These are phyloP conservation scores for Eucalyptus erythrocorys DNA, from an alignment of 345 rosid species.

Conservation along the genomic window DNA sequence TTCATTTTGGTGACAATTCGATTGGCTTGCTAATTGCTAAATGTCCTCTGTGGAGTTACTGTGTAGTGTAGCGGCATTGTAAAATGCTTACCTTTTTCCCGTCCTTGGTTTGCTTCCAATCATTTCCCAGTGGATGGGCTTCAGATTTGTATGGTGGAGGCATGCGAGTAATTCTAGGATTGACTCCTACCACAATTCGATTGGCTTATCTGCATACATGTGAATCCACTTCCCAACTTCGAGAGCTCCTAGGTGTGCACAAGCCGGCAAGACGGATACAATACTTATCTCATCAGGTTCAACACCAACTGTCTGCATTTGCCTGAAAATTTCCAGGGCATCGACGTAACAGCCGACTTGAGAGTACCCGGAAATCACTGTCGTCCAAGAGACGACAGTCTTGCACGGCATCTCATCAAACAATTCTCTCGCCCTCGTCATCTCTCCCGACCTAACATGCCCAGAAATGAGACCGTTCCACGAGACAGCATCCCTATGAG, in stretches of 20 bases:
- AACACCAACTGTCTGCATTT: constrained; percentile 19
- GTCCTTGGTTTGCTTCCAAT: neutral
- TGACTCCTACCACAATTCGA: too few relatives aligned
- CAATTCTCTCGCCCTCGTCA: constrained; percentile 30
- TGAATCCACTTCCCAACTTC: constrained; percentile 53
- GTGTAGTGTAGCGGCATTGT: neutral
- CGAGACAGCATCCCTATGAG: constrained; percentile 37
- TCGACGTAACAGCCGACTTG: constrained; percentile 20
- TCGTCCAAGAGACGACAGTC: constrained; percentile 56
- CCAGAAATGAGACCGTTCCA: constrained; percentile 53
- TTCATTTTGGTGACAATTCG: neutral
- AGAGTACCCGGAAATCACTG: constrained; percentile 39
- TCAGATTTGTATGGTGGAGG: neutral
- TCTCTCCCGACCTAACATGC: constrained; percentile 30
- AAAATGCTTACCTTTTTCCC: neutral
- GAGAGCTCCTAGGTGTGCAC: constrained; percentile 41
- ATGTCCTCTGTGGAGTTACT: neutral
- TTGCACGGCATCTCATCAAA: constrained; percentile 23
- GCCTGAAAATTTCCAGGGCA: constrained; percentile 31
- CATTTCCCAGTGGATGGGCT: neutral
- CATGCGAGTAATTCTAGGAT: neutral
- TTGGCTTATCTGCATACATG: constrained; percentile 22
- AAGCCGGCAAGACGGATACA: constrained; percentile 38
- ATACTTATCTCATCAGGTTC: constrained; percentile 46
- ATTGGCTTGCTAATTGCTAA: neutral